Evolutionary conservation across 2,329 filamentous ascomycete species (phyloP), one percentile per base, ranked within the genome.

Genomic region (Verticillium alfalfae): DNA sequence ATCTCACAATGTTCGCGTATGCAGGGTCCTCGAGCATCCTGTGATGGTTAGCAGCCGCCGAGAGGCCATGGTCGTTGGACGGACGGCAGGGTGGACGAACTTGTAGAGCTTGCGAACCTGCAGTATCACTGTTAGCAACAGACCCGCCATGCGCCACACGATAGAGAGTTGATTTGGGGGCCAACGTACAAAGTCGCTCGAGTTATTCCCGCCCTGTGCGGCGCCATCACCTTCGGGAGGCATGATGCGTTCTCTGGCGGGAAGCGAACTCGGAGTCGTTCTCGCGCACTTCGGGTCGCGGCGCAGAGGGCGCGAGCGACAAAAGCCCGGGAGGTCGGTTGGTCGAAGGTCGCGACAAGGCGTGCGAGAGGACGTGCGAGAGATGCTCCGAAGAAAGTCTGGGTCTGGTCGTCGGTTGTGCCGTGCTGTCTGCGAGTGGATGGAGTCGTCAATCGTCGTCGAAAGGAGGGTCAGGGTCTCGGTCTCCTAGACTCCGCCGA

Each of bases 21-120:
- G 92, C 89, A 39, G 93, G 93, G 71, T 96, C 96, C 77, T 98
- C 94, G 70, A 99, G 82, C 95, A 99, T 99, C 75, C 92, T 96
- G 72, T 63, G 68, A 63, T 66, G 59, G 65, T 75, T 62, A 76
- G 76, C 67, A 68, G 45, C 49, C 58, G 63, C 39, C 8, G 31
- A 34, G 8, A 13, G 12, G 45, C 8, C 16, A 9, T 18, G 6
- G 31, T 39, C 16, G 34, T 38, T 13, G 26, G n/a, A 55, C 58
- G 34, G 61, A 52, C 55, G 56, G 60, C 57, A 66, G 60, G 63
- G 62, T 66, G 77, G 37, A 59, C 84, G 78, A 88, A 98, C 94
- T 97, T 96, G 84, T 97, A 98, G 67, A 98, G 82, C 80, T 98
- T 98, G 82, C 94, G 93, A 79, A 98, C 93, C 93, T 97, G 69